Conservation (phyloP, 352 stramenopile species). For the Phytophthora ohioensis region DNA sequence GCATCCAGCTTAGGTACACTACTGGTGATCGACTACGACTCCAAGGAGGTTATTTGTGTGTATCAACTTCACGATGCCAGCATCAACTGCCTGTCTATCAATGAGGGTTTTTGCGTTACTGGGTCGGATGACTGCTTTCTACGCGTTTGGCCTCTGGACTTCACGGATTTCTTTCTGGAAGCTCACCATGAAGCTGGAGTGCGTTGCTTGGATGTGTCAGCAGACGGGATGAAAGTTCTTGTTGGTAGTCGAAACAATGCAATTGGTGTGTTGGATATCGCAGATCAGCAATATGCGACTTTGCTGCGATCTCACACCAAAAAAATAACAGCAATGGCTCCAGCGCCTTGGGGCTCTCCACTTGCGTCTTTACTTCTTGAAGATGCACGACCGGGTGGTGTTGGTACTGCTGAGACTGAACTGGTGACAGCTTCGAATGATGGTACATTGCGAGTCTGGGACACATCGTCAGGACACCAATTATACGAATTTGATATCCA, state of each 20-base stretch:
- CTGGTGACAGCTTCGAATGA: constrained; percentile 79
- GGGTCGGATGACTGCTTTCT: constrained; percentile 88
- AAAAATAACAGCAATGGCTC: constrained; percentile 52
- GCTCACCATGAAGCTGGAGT: constrained; percentile 85
- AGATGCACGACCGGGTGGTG: constrained; percentile 1
- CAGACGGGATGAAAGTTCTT: constrained; percentile 82
- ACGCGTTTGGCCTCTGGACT: constrained; percentile 93
- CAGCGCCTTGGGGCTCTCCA: constrained; percentile 35
- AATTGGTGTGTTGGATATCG: constrained; percentile 88
- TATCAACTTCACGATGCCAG: constrained; percentile 89
- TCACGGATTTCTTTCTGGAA: constrained; percentile 93
- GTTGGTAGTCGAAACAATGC: constrained; percentile 79
- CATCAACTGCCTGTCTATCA: constrained; percentile 87
- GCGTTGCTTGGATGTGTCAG: constrained; percentile 67
- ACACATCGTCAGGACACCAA: constrained; percentile 64
- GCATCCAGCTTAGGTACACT: constrained; percentile 79
- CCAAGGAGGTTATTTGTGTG: constrained; percentile 84
- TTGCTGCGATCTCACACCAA: constrained; percentile 81
- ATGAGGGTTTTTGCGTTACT: constrained; percentile 92
- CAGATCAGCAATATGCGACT: constrained; percentile 82
- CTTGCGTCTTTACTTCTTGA: constrained; percentile 33
- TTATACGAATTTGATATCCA: constrained; percentile 88
- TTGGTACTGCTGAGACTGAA: constrained; percentile 31
- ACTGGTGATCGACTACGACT: constrained; percentile 88
- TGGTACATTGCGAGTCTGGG: constrained; percentile 89